These are phyloP conservation scores for Rubia peregrina DNA, from an alignment of 305 asterid species.

Conservation along the genomic window DNA sequence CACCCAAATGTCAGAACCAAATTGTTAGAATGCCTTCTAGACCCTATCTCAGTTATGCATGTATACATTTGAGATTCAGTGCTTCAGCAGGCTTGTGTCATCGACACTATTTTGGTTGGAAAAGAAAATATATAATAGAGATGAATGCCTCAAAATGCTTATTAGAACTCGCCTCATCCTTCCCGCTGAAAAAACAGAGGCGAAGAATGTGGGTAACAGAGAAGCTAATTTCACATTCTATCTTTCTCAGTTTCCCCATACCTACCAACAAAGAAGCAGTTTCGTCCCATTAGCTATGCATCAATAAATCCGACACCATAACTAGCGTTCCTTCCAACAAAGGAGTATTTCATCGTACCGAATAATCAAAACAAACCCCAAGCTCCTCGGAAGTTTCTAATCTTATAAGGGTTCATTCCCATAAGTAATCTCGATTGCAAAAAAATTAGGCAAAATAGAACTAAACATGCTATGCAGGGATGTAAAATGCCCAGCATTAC, in stretches of 20 bases:
- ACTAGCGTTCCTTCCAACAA: neutral
- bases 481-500: slow-evolving; percentile 35
- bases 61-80: neutral
- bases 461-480: slow-evolving; percentile 49
- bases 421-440: neutral
- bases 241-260: no score
- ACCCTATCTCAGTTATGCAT: neutral
- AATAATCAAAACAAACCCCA: no score
- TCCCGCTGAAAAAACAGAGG: neutral
- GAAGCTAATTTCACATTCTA: no score
- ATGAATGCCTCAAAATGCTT: neutral
- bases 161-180: neutral
- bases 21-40: neutral
- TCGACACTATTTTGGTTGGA: no score
- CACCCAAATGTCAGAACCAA: neutral
- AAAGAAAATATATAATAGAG: neutral
- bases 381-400: neutral
- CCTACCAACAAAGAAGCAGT: neutral
- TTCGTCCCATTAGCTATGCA: neutral
- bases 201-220: neutral
- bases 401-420: no score
- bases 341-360: neutral
- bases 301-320: neutral
- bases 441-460: neutral
- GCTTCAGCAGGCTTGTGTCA: no score